A percentile compares a stretch with the other conserved stretches of the same genome.
Evolutionary conservation across 257 asterid genomes (phyloP).

Genomic region (Handroanthus guayacan): DNA sequence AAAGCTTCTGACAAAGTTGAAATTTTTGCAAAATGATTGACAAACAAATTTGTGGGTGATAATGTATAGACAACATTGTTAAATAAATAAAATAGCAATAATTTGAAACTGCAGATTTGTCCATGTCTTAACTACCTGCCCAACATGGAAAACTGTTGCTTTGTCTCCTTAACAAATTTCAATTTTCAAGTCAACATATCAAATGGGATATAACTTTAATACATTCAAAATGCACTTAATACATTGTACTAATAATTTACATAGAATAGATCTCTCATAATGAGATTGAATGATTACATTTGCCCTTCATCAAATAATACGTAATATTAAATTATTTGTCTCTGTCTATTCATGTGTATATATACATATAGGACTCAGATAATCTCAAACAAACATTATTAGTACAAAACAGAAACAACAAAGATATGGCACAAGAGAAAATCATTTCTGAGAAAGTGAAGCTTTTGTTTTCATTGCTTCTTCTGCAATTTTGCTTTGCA

Average conservation of each 20-base stretch:
- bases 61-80: conserved; percentile 22
- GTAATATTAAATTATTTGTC: conserved; percentile 25
- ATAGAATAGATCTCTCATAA: conserved; percentile 46
- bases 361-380: conserved; percentile 3
- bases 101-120: conserved; percentile 36
- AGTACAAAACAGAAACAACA: conserved; percentile 28
- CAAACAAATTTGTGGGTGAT: conserved; percentile 26
- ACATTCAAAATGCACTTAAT: conserved; percentile 38
- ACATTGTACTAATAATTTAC: conserved; percentile 44
- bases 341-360: not conserved
- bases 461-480: conserved; percentile 67
- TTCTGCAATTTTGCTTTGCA: conserved; percentile 81
- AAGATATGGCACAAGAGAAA: conserved; percentile 53
- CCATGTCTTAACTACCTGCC: conserved; percentile 48
- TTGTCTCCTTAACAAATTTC: conserved; percentile 79
- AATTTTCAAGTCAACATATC: conserved; percentile 57
- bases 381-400: not conserved
- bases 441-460: conserved; percentile 60
- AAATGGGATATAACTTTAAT: conserved; percentile 35
- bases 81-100: conserved; percentile 29
- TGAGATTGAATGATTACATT: conserved; percentile 50
- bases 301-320: conserved; percentile 54
- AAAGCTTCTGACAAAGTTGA: conserved; percentile 35
- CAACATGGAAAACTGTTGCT: conserved; percentile 65
- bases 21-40: conserved; percentile 42